Conservation (phyloP, 1,139 yeast species). For the Protomyces macrosporus region DNA sequence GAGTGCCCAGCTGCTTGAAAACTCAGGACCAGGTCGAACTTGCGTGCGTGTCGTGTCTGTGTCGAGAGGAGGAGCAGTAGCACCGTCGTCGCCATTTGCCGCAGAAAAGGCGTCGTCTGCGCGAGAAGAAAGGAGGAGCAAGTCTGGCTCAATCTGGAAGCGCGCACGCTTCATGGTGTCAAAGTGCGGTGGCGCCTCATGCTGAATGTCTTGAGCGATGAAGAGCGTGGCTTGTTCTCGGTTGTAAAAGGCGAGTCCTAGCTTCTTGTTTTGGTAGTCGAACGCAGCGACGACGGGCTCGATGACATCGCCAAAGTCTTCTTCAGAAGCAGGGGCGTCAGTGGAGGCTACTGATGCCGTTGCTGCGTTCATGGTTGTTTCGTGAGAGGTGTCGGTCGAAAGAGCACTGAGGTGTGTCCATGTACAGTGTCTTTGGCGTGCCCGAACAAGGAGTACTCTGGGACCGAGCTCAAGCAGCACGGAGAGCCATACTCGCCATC, state of each 20-base stretch:
- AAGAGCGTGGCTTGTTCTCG: slow-evolving; percentile 7
- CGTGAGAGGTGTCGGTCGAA: neutral
- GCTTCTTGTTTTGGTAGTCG: slow-evolving; percentile 25
- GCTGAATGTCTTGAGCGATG: slow-evolving; percentile 14
- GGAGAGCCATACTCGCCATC: no score
- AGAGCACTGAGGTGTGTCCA: no score
- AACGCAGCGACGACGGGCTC: slow-evolving; percentile 25
- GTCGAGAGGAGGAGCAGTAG: neutral
- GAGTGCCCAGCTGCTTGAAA: slow-evolving; percentile 24
- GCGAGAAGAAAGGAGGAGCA: slow-evolving; percentile 28
- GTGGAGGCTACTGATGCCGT: no score
- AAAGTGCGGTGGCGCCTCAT: slow-evolving; percentile 9
- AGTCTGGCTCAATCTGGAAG: slow-evolving; percentile 29
- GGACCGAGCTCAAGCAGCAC: no score
- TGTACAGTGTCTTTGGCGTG: no score
- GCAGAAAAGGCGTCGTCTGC: slow-evolving; percentile 28
- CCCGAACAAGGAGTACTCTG: no score
- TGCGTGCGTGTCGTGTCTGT: neutral
- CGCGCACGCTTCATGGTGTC: slow-evolving; percentile 10
- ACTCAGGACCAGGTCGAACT: slow-evolving; percentile 30
- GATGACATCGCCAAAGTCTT: slow-evolving; percentile 13
- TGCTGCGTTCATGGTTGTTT: neutral
- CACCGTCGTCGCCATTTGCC: neutral
- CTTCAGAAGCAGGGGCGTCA: neutral
- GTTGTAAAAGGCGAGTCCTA: slow-evolving; percentile 26